phyloP scores from a whole-genome alignment of 176 grass and related monocot genomes.

The Rhynchospora tenuis region DNA sequence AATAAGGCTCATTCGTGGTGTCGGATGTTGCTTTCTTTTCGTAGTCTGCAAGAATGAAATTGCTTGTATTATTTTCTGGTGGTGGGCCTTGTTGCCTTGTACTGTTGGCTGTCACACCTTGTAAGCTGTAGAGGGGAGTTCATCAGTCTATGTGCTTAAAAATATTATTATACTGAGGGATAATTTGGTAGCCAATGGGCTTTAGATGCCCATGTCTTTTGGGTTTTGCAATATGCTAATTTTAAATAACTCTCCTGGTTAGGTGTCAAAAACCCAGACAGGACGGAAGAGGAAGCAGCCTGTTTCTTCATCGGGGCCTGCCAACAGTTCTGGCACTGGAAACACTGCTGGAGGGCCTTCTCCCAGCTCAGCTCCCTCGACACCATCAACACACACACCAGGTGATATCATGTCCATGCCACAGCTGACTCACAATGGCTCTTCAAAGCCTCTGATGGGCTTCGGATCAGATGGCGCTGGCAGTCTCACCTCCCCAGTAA shows the following conservation, averaged over 20 bases:
- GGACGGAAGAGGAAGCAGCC: slow-evolving; percentile 76
- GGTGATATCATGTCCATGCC: slow-evolving; percentile 84
- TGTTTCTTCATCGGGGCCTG: slow-evolving; percentile 57
- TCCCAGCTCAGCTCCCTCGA: slow-evolving; percentile 94
- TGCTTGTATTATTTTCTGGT: background rate
- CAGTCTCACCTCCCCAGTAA: slow-evolving; percentile 78
- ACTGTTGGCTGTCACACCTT: background rate
- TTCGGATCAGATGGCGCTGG: slow-evolving; percentile 73
- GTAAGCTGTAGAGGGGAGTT: background rate
- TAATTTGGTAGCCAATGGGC: background rate
- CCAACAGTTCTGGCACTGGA: slow-evolving; percentile 85
- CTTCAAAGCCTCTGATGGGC: slow-evolving; percentile 70
- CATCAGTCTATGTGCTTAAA: background rate
- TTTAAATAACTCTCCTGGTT: slow-evolving; percentile 6
- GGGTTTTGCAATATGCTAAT: background rate
- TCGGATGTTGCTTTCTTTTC: background rate
- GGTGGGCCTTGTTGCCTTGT: background rate
- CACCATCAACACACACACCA: slow-evolving; percentile 94
- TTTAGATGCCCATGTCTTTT: background rate
- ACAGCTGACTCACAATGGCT: slow-evolving; percentile 72
- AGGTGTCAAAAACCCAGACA: slow-evolving; percentile 58
- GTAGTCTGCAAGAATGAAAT: background rate
- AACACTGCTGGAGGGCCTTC: slow-evolving; percentile 92
- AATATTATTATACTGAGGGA: background rate
- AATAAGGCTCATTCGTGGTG: background rate